Evolutionary conservation across 2,329 filamentous ascomycete species (phyloP), one percentile per base, ranked within the genome.

Genomic region (Plectosphaerella cucumerina): DNA sequence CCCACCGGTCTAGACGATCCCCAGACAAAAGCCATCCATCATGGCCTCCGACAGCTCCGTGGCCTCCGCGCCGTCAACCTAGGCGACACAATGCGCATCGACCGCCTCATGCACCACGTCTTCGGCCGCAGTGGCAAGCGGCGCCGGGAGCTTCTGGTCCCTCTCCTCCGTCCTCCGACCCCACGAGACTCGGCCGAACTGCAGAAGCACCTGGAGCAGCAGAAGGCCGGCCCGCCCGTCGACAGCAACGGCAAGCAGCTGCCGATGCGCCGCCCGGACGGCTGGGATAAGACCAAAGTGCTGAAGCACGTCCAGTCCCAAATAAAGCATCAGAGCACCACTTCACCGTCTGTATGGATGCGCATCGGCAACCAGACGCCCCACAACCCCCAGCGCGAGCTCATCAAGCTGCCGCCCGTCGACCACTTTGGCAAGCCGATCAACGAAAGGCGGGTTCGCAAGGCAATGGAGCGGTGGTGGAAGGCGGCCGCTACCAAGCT

Each of bases 51-150:
- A 20, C 48, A 46, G 3, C 67, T 82, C 18, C 73, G 74, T 34
- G 68, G 65, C 11, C 65, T 86, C 1, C 72, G 75, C 33, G 77
- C 77, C 3, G 81, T 81, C 56, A 79, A 80, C 55, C 61, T 67
- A 11, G 82, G 82, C 33, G 70, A 80, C 53, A 53, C 68, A 33
- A 47, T 55, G 0, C 73, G 74, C 47, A 73, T 85, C 68, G 62
- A 69, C 26, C 67, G 62, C 10, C 63, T 86, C 9, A 67, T 84
- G 31, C 57, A 69, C 42, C 60, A 72, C 18, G 75, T 71, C 1
- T 82, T 84, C 58, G 83, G 78, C 6, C 72, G 82, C 26, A 57
- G 64, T 1, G 83, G 83, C 17, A 70, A 68, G 50, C 69, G 77
- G 33, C 72, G 81, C 42, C 73, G 78, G 14, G 60, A 74, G 47